Percentiles rank a stretch among this genome's conserved stretches.
phyloP scores from a whole-genome alignment of 495 filamentous ascomycete species.

The Aspergillus coremiiformis region DNA sequence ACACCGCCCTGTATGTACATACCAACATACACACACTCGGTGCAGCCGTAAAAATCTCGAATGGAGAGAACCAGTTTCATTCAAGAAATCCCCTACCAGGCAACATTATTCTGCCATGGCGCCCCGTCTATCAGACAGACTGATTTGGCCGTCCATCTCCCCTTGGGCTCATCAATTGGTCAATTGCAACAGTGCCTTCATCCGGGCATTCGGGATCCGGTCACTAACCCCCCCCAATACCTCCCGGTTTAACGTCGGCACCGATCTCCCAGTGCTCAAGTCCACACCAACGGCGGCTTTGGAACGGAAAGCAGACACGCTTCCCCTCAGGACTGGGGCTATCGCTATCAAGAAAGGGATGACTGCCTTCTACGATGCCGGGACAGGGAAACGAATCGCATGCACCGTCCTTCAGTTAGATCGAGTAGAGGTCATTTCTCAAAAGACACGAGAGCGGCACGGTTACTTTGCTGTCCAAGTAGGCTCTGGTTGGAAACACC shows the following conservation, averaged over 20 bases:
- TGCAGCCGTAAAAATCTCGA: constrained; percentile 17
- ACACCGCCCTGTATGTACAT: not conserved
- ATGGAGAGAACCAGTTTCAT: constrained; percentile 11
- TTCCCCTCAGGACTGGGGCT: constrained; percentile 74
- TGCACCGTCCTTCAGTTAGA: constrained; percentile 95
- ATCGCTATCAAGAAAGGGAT: constrained; percentile 90
- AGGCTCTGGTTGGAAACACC: constrained; percentile 68
- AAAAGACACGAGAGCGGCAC: constrained; percentile 72
- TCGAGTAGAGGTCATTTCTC: constrained; percentile 74
- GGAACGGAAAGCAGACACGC: constrained; percentile 63
- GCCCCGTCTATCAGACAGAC: constrained; percentile 30
- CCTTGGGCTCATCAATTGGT: constrained; percentile 16
- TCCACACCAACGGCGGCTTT: constrained; percentile 74
- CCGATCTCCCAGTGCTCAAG: constrained; percentile 48
- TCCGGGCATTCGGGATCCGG: constrained; percentile 41
- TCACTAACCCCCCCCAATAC: constrained; percentile 43
- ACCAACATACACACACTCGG: not conserved
- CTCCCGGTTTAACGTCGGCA: constrained; percentile 40
- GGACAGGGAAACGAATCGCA: constrained; percentile 66
- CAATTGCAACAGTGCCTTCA: constrained; percentile 11
- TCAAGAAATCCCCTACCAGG: not conserved
- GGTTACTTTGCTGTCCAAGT: constrained; percentile 93
- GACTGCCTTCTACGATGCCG: constrained; percentile 75
- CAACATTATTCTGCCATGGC: constrained; percentile 24
- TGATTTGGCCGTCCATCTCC: constrained; percentile 23